These are phyloP conservation scores for Fraxinus ornus DNA, from an alignment of 305 asterid genomes.

Conservation along the genomic window DNA sequence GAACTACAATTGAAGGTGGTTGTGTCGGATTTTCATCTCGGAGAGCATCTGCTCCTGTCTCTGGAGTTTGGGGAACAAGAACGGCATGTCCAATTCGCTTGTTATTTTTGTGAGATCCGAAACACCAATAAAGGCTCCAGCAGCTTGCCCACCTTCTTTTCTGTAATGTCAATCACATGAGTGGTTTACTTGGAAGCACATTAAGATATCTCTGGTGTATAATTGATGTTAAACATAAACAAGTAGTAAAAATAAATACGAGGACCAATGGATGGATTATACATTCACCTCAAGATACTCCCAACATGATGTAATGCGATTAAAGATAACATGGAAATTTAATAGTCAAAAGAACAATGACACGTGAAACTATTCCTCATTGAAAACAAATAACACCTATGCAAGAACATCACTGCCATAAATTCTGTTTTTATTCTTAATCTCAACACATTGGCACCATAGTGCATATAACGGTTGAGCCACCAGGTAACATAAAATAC, in stretches of 20 bases:
- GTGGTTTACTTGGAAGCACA: not conserved
- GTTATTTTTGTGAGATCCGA: conserved; percentile 60
- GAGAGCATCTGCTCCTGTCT: conserved; percentile 39
- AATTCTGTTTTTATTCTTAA: not conserved
- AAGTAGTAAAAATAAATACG: not conserved
- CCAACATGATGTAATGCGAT: not conserved
- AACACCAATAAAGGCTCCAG: conserved; percentile 80
- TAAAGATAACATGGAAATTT: not conserved
- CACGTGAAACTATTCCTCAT: not conserved
- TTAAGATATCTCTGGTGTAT: not conserved
- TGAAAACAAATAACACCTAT: not conserved
- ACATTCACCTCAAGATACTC: not conserved
- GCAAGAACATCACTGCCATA: not conserved
- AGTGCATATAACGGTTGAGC: not conserved
- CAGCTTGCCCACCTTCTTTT: conserved; percentile 85
- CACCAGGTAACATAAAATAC: not conserved
- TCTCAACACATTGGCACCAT: not conserved
- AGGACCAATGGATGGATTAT: not conserved
- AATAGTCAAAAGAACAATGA: not conserved
- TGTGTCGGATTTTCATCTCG: conserved; percentile 42
- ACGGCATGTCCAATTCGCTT: conserved; percentile 72
- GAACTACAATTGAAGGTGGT: conserved; percentile 55
- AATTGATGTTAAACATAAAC: not conserved
- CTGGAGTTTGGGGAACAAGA: conserved; percentile 56
- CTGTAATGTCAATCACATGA: conserved; percentile 34